Conservation (phyloP, 2,329 filamentous ascomycete genomes). For the Ascochyta fabae region DNA sequence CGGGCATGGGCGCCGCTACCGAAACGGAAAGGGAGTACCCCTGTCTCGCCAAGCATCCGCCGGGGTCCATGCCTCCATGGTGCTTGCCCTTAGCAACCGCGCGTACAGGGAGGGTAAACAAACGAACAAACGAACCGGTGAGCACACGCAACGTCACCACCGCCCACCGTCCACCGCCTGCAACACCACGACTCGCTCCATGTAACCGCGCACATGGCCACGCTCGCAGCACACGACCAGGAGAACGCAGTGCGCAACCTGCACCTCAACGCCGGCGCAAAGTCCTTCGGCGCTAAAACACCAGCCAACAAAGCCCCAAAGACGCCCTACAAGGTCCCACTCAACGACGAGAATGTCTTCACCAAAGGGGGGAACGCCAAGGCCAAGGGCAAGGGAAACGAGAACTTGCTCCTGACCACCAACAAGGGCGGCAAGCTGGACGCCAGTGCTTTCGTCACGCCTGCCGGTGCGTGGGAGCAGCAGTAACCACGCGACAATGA, state of each 20-base stretch:
- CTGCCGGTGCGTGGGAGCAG: constrained; percentile 66
- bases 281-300: constrained; percentile 74
- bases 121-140: constrained; percentile 28
- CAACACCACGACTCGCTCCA: constrained; percentile 34
- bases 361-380: constrained; percentile 67
- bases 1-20: constrained; percentile 32
- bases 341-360: constrained; percentile 86
- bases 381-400: constrained; percentile 65
- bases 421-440: constrained; percentile 61
- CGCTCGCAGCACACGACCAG: constrained; percentile 78
- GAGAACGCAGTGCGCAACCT: constrained; percentile 83
- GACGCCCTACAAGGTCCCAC: constrained; percentile 77
- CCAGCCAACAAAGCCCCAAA: constrained; percentile 78
- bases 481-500: not conserved
- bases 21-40: constrained; percentile 27
- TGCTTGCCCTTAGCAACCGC: constrained; percentile 35
- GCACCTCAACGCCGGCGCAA: constrained; percentile 72
- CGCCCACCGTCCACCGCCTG: not conserved
- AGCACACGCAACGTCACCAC: constrained; percentile 11
- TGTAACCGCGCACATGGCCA: constrained; percentile 61
- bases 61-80: not conserved
- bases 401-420: constrained; percentile 59
- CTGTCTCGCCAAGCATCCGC: constrained; percentile 21
- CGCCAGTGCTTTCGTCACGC: constrained; percentile 76
- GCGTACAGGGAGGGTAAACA: constrained; percentile 16